Percentiles rank a stretch among this genome's conserved stretches.
Evolutionary conservation across 768 basidiomycete genomes (phyloP).

Genomic region (Trametes cingulata): DNA sequence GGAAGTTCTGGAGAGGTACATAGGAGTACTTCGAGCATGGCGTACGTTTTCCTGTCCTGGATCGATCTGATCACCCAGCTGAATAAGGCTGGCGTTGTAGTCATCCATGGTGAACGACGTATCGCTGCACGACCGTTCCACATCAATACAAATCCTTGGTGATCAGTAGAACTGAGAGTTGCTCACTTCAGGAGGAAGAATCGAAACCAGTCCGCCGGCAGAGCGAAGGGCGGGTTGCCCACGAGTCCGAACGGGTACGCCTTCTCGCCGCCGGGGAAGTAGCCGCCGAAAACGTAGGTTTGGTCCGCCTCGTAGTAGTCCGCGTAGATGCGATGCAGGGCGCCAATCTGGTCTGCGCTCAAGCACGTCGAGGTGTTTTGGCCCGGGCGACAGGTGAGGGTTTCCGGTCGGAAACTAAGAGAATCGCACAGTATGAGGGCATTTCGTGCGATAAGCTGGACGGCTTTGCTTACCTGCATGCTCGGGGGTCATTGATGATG

Average conservation of each 20-base stretch:
- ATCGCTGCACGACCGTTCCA: conserved; percentile 13
- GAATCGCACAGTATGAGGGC: background rate
- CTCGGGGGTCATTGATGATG: conserved; percentile 25
- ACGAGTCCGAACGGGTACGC: conserved; percentile 6
- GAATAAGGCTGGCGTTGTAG: conserved; percentile 18
- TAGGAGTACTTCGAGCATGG: no score
- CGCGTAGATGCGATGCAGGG: conserved; percentile 25
- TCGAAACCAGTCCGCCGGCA: conserved; percentile 11
- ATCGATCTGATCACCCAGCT: conserved; percentile 20
- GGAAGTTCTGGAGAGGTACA: background rate
- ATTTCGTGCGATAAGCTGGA: background rate
- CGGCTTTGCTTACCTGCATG: conserved; percentile 10
- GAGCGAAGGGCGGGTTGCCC: conserved; percentile 5
- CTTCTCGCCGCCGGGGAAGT: conserved; percentile 29
- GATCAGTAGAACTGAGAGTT: background rate
- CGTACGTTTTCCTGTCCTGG: conserved; percentile 24
- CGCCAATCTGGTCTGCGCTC: conserved; percentile 25
- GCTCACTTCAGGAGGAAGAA: conserved; percentile 24
- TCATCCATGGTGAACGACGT: conserved; percentile 19
- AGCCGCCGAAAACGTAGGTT: conserved; percentile 24
- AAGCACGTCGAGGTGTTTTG: conserved; percentile 28
- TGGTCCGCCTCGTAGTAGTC: conserved; percentile 25
- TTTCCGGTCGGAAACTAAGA: conserved; percentile 28
- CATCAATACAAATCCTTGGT: no score
- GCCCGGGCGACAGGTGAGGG: conserved; percentile 25